Conservation (phyloP, 805 yeast genomes). For the Ogataea pignaliae region DNA sequence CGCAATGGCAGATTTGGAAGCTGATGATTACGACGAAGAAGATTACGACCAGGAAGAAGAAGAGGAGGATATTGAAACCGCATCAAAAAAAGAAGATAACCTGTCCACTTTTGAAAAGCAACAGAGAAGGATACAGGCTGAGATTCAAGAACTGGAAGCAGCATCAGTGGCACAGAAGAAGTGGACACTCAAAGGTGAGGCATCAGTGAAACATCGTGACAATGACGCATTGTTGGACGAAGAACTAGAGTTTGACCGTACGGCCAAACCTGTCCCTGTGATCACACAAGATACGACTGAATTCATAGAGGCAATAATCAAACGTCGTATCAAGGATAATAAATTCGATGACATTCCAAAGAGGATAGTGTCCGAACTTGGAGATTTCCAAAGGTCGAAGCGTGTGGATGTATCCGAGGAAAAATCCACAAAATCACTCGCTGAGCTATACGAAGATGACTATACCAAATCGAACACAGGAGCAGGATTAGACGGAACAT, state of each 20-base stretch:
- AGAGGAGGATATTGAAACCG: conserved; percentile 31
- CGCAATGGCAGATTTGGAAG: conserved; percentile 62
- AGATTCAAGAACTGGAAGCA: conserved; percentile 74
- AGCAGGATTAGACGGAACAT: conserved; percentile 30
- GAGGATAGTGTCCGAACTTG: conserved; percentile 61
- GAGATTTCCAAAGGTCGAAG: conserved; percentile 52
- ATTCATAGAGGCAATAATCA: conserved; percentile 80
- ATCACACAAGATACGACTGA: conserved; percentile 87
- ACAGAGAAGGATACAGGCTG: conserved; percentile 68
- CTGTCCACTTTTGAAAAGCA: conserved; percentile 80
- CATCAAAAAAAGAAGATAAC: conserved; percentile 25
- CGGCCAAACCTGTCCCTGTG: conserved; percentile 93
- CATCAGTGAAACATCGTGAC: conserved; percentile 74
- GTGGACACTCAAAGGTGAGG: conserved; percentile 96
- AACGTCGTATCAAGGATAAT: conserved; percentile 68
- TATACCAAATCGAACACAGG: conserved; percentile 37
- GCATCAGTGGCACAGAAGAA: conserved; percentile 87
- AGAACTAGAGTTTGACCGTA: conserved; percentile 84
- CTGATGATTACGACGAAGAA: conserved; percentile 35
- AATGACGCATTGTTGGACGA: conserved; percentile 78
- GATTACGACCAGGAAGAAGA: conserved; percentile 28
- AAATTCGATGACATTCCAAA: conserved; percentile 84
- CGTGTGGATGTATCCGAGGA: conserved; percentile 70
- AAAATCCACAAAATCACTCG: conserved; percentile 82
- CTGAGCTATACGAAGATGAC: conserved; percentile 89